Evolutionary conservation across 768 basidiomycete species (phyloP), one percentile per base, ranked within the genome.

Genomic region (Panaeolus papilionaceus): DNA sequence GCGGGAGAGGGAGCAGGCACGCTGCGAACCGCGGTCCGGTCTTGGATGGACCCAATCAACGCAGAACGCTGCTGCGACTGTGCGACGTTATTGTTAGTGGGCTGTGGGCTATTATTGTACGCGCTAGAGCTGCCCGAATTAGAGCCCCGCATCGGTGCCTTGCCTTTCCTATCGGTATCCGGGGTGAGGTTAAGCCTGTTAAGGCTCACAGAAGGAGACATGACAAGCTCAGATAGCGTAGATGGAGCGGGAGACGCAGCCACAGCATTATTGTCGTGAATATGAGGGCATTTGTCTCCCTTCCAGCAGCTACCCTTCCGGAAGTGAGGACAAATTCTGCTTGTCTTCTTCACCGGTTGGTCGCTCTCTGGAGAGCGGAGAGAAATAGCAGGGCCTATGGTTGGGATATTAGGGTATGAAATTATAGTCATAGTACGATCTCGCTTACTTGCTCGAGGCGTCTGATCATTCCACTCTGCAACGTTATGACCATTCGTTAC

Each of bases 271-370:
- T 16, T 28, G 14, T 37, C 33, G 54, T 58, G 54, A 58, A 58
- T 7, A 18, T 58, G 14, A 4, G 54, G 26, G 14, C 54, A 58
- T 28, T 28, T 58, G 9, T 58, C 28, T 58, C 54, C 54, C 33
- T 33, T 58, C 54, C 54, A 58, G 54, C 54, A 58, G 54, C 54
- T 58, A 28, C 54, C 54, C 54, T 18, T 58, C 12, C 14, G 10
- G 11, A 12, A 58, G 26, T 58, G 54, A 33, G 28, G 3, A 12
- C 54, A 58, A 4, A 33, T 37, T 58, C 33, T 58, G 33, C 16
- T 37, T 23, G 54, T 33, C 14, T 58, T 58, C 28, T 28, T 58
- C 28, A 37, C 26, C 8, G 47, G 20, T 18, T 51, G 54, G 2
- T 58, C 54, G 28, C 54, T 33, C 54, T 58, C 28, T 16, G 54